Conservation (phyloP, 2,329 filamentous ascomycete genomes). For the Venturia aucupariae region DNA sequence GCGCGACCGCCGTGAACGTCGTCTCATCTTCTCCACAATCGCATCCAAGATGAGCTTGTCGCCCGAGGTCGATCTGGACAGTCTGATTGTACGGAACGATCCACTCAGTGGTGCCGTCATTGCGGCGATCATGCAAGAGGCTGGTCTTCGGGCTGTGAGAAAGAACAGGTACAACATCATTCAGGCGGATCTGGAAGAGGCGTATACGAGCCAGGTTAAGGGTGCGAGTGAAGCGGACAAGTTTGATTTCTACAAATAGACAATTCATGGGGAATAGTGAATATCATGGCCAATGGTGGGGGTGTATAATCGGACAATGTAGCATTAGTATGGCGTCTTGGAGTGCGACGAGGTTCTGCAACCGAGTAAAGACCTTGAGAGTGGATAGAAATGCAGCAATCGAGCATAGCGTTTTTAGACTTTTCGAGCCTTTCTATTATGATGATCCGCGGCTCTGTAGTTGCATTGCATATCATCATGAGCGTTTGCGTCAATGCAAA, state of each 20-base stretch:
- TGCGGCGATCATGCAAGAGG: conserved; percentile 98
- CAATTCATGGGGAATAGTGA: too few relatives aligned
- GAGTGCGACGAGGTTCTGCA: neutral
- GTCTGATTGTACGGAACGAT: conserved; percentile 92
- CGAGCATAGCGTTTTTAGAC: neutral
- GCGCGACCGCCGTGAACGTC: conserved; percentile 84
- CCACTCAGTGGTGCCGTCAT: conserved; percentile 92
- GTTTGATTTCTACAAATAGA: conserved; percentile 87
- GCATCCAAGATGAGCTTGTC: conserved; percentile 94
- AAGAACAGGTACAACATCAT: conserved; percentile 99
- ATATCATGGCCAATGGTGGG: neutral
- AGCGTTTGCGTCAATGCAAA: too few relatives aligned
- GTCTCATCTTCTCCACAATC: conserved; percentile 96
- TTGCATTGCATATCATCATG: too few relatives aligned
- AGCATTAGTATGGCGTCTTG: conserved; percentile 4
- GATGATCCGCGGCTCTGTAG: too few relatives aligned
- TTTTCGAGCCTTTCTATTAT: too few relatives aligned
- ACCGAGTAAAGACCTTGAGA: neutral
- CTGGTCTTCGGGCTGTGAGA: conserved; percentile 81
- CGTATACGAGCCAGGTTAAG: conserved; percentile 96
- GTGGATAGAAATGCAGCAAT: neutral
- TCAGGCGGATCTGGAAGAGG: conserved; percentile 90
- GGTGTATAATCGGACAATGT: neutral
- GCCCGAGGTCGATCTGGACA: conserved; percentile 93
- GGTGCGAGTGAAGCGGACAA: conserved; percentile 59